Base-by-base conservation (phyloP, 768 basidiomycete genomes). In the Lentinus brumalis region DNA sequence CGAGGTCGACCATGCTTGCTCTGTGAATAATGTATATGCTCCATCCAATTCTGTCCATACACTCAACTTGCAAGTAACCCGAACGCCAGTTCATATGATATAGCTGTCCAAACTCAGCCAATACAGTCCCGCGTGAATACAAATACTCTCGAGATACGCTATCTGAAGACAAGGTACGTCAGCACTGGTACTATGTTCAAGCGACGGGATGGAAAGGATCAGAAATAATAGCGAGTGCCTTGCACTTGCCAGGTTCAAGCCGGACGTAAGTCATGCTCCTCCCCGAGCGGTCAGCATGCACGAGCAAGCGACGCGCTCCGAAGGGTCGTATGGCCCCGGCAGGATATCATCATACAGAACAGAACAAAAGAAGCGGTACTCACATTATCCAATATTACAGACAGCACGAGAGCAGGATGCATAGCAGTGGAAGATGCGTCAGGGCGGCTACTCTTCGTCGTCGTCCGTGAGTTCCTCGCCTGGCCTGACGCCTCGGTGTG, bases 261-360 rank as follows among this genome's bases (percentile, higher is more conserved):
- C 85, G 85, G 85, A 82, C 81, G 70, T 80, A 79, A 76, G 80
- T 86, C 85, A 83, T 73, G 44, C 84, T 65, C 69, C 83, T 84
- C 78, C 79, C 81, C 79, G 73, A 81, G 71, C 53, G 49, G 53
- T 56, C 42, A 55, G 56, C 60, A 46, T 56, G 66, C 42, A 58
- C 54, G 54, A 41, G 59, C n/a, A 52, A 2, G 55, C 49, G 65
- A 46, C 61, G 67, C 66, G 67, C 71, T 73, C 69, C 75, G 72
- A 79, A 88, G 87, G 67, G 86, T 91, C 90, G 85, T 89, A 86
- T 92, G 90, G 90, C 90, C 90, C 89, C 90, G 90, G 89, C 86
- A 79, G 67, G 66, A 64, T 85, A 61, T 87, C 89, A 87, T 90
- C 88, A 76, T 69, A 5, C 11, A 5, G 7, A 32, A 29, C 5